Conservation (phyloP, 2,329 filamentous ascomycete species). For the Parastagonospora nodorum region DNA sequence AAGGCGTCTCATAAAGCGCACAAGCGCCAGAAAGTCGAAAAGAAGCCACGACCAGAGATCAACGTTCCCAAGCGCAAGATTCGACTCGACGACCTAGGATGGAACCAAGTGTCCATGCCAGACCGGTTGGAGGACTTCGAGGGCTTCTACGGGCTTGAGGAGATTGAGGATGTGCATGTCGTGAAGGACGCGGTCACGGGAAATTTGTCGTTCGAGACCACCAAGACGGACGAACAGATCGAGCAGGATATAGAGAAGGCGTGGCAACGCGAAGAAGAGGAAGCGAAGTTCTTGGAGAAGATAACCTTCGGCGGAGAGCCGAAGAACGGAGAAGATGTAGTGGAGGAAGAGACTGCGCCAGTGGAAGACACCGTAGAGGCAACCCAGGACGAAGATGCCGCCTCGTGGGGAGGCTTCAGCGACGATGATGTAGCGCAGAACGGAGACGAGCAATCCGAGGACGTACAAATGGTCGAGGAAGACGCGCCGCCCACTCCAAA, state of each 20-base stretch:
- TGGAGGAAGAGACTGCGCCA: not conserved
- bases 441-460: not conserved
- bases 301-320: conserved; percentile 24
- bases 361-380: not conserved
- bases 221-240: conserved; percentile 34
- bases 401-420: conserved; percentile 36
- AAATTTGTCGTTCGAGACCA: conserved; percentile 47
- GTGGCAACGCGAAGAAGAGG: conserved; percentile 26
- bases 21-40: conserved; percentile 51
- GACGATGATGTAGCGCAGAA: conserved; percentile 18
- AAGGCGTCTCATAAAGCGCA: conserved; percentile 47
- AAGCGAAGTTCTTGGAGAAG: conserved; percentile 24
- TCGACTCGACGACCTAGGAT: conserved; percentile 60
- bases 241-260: conserved; percentile 26
- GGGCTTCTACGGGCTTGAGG: conserved; percentile 89
- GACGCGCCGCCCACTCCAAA: conserved; percentile 46
- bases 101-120: conserved; percentile 69
- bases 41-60: conserved; percentile 14
- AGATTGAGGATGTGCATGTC: conserved; percentile 90
- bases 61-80: conserved; percentile 39
- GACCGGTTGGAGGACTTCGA: conserved; percentile 87
- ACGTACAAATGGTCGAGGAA: not conserved
- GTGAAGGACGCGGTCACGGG: conserved; percentile 63
- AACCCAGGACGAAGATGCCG: conserved; percentile 10
- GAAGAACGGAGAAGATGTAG: conserved; percentile 8